Evolutionary conservation across 1,284 basidiomycete genomes (phyloP), one percentile per base, ranked within the genome.

Genomic region (Ganoderma boninense): DNA sequence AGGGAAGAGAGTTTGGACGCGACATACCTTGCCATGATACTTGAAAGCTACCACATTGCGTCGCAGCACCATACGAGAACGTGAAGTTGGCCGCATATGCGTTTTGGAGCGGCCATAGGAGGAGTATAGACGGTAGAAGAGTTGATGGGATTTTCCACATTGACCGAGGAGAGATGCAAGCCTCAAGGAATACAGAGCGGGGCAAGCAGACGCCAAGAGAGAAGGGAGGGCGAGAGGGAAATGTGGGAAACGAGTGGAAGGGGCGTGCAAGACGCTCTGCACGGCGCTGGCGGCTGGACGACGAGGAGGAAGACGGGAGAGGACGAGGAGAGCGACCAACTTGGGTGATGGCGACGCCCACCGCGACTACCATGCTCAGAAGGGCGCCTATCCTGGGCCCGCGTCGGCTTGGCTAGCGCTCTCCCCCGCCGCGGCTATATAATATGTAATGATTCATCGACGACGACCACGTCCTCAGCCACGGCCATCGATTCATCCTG

Each of bases 21-120:
- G 8, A 29, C 26, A 76, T 75, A 92, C 92, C 92, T 71, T 84
- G 83, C 92, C 92, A 94, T 43, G 85, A 82, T 64, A 94, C 74
- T 62, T 78, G 79, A 35, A 94, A 80, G 75, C 86, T 78, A 73
- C 87, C 91, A 76, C 92, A 94, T 77, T 90, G 81, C 0, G 89
- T 85, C 2, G 89, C 86, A 1, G 82, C 76, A 20, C 80, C 82
- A 62, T 84, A 82, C 0, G 85, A 80, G 74, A 90, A 89, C 54
- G 82, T 87, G 81, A 93, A 92, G 44, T 79, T 79, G 59, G 78
- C 78, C 14, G 88, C 87, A 56, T 75, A 71, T 20, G 78, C 79
- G 61, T 65, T 16, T 13, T 26, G 73, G 71, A 74, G 69, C 46
- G 74, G 68, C 71, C 71, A 74, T 68, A 77, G 65, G 49, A 79